Evolutionary conservation across 345 rosid species (phyloP).

Genomic region (Durio zibethinus): DNA sequence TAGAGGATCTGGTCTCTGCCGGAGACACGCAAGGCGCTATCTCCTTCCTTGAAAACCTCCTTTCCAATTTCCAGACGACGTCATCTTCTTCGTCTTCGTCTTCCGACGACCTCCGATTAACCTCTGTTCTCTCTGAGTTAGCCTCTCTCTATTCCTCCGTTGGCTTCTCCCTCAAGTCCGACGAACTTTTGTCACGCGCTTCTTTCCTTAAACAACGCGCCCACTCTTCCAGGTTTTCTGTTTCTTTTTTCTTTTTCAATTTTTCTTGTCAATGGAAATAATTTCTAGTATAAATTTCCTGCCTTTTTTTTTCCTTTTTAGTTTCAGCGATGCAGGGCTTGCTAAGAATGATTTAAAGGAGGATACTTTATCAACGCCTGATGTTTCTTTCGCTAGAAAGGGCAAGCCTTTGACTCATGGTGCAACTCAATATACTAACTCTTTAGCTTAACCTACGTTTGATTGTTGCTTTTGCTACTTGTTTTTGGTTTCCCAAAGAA

Average conservation of each 20-base stretch:
- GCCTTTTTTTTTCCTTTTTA: background rate
- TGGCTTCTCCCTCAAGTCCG: slow-evolving; percentile 78
- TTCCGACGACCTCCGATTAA: background rate
- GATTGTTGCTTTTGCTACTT: background rate
- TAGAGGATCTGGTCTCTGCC: slow-evolving; percentile 67
- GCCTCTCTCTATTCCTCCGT: slow-evolving; percentile 57
- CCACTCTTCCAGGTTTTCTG: slow-evolving; percentile 36
- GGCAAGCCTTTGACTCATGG: slow-evolving; percentile 31
- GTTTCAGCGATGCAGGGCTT: slow-evolving; percentile 31
- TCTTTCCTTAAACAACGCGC: slow-evolving; percentile 45
- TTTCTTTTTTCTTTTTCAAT: background rate
- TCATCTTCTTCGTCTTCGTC: background rate
- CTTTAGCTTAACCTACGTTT: background rate
- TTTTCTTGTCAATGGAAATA: background rate
- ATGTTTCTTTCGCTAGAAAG: slow-evolving; percentile 12
- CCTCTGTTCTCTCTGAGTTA: background rate
- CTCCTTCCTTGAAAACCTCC: slow-evolving; percentile 59
- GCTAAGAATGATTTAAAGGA: slow-evolving; percentile 22
- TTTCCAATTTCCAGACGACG: slow-evolving; percentile 39
- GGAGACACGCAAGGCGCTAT: slow-evolving; percentile 63
- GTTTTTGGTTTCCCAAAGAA: background rate
- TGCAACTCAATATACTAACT: slow-evolving; percentile 6
- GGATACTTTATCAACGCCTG: slow-evolving; percentile 5
- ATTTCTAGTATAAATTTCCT: background rate
- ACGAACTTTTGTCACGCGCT: slow-evolving; percentile 58